Percentiles rank a stretch among this genome's conserved stretches.
These are phyloP conservation scores for Helianthus tuberosus DNA, from an alignment of 129 eudicot genomes.

Conservation along the genomic window DNA sequence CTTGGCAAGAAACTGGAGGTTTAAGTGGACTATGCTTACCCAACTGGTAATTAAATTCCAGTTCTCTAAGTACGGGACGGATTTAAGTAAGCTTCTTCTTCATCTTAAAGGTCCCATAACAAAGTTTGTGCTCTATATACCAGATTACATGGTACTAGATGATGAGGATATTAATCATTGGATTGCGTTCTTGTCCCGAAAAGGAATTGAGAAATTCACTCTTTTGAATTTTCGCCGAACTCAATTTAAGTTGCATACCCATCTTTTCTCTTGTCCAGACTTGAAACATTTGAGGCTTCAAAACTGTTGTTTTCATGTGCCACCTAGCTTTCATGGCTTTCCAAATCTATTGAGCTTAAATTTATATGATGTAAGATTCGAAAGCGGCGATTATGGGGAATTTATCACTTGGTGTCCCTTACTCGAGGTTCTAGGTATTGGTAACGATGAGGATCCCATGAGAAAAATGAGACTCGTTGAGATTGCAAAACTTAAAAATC, in stretches of 20 bases:
- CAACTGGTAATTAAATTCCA: background rate
- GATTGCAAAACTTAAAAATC: slow-evolving; percentile 6
- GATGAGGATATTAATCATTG: background rate
- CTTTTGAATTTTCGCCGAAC: background rate
- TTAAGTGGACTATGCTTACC: slow-evolving; percentile 19
- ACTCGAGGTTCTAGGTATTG: slow-evolving; percentile 5
- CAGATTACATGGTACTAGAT: background rate
- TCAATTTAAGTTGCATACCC: background rate
- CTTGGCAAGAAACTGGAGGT: slow-evolving; percentile 19
- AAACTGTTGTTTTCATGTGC: background rate
- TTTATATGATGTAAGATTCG: background rate
- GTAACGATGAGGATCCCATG: background rate
- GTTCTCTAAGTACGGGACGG: no score
- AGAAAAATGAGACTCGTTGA: background rate
- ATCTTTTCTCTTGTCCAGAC: slow-evolving; percentile 10
- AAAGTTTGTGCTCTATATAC: background rate
- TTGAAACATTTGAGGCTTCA: slow-evolving; percentile 5
- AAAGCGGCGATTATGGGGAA: background rate
- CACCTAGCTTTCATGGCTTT: slow-evolving; percentile 10
- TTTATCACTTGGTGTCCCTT: background rate
- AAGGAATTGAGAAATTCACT: background rate
- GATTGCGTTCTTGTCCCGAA: background rate
- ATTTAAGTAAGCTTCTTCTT: background rate
- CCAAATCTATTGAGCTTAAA: slow-evolving; percentile 19
- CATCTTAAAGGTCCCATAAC: slow-evolving; percentile 1